phyloP scores from a whole-genome alignment of 1,139 yeast genomes.

The Saccharomyces pastorianus region DNA sequence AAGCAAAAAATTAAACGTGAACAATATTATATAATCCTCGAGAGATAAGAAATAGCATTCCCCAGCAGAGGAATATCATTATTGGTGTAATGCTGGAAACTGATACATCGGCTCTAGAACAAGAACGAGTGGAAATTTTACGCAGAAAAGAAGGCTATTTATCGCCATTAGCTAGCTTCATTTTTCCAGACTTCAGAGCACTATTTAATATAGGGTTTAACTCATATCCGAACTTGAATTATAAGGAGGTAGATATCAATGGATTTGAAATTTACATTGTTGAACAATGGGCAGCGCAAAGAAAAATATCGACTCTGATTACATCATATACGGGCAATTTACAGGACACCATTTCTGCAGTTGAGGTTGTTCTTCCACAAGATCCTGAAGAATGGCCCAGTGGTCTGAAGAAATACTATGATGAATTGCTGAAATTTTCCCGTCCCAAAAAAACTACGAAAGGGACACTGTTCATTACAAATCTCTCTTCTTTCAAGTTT shows the following conservation, averaged over 20 bases:
- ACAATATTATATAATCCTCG: neutral
- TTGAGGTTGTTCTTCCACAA: neutral
- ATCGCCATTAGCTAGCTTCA: conserved; percentile 43
- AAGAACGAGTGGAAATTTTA: neutral
- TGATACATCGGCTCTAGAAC: neutral
- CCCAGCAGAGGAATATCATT: no score
- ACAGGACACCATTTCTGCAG: no score
- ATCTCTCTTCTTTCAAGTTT: conserved; percentile 72
- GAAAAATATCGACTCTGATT: no score
- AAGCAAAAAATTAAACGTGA: neutral
- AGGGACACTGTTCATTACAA: conserved; percentile 72
- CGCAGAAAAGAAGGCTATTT: neutral
- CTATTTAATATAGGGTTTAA: conserved; percentile 39
- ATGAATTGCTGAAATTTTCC: conserved; percentile 52
- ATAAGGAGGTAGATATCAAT: conserved; percentile 31
- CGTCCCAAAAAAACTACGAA: conserved; percentile 44
- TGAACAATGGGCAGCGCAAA: no score
- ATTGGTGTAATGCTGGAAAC: neutral
- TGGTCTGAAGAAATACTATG: conserved; percentile 51
- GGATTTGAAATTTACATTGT: no score
- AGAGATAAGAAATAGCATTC: neutral
- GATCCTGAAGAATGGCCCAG: conserved; percentile 51
- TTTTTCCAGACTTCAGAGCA: conserved; percentile 47
- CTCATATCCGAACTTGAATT: conserved; percentile 34
- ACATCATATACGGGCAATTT: no score